Conservation (phyloP, 1,284 basidiomycete genomes). For the Chalciporus sp. region DNA sequence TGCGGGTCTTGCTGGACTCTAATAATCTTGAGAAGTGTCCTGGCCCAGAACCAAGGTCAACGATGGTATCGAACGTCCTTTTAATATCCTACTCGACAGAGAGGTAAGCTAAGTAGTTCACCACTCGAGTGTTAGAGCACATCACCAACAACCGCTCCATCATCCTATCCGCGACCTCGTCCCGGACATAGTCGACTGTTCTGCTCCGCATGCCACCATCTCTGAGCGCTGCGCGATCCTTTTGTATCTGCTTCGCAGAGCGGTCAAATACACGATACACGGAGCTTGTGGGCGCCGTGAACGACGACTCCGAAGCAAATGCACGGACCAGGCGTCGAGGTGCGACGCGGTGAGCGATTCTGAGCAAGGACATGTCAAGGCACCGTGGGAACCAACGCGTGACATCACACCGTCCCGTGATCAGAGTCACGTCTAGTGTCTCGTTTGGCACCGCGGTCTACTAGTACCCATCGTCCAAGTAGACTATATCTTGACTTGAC, state of each 20-base stretch:
- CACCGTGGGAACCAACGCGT: slow-evolving; percentile 22
- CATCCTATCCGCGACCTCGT: slow-evolving; percentile 89
- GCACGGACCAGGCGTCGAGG: slow-evolving; percentile 25
- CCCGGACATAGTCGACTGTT: slow-evolving; percentile 90
- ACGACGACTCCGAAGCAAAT: slow-evolving; percentile 43
- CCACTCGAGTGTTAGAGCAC: slow-evolving; percentile 1
- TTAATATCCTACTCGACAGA: slow-evolving; percentile 78
- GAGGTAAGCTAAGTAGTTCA: slow-evolving; percentile 5
- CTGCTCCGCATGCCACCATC: slow-evolving; percentile 64
- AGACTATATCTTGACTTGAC: neutral
- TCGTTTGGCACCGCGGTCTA: too few relatives aligned
- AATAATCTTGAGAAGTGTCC: slow-evolving; percentile 90
- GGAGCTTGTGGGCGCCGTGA: slow-evolving; percentile 43
- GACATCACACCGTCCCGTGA: slow-evolving; percentile 13
- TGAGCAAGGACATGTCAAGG: slow-evolving; percentile 20
- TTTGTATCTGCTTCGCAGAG: slow-evolving; percentile 79
- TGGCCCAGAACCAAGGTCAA: slow-evolving; percentile 94
- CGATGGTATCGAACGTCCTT: slow-evolving; percentile 75
- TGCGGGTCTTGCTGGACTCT: slow-evolving; percentile 70
- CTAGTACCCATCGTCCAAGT: too few relatives aligned
- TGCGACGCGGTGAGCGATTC: neutral
- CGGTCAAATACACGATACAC: slow-evolving; percentile 91
- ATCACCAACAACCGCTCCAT: slow-evolving; percentile 83
- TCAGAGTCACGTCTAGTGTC: slow-evolving; percentile 6
- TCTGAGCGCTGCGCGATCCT: slow-evolving; percentile 69